Base-by-base conservation (phyloP, 768 basidiomycete genomes). In the Ramaria rubella region DNA sequence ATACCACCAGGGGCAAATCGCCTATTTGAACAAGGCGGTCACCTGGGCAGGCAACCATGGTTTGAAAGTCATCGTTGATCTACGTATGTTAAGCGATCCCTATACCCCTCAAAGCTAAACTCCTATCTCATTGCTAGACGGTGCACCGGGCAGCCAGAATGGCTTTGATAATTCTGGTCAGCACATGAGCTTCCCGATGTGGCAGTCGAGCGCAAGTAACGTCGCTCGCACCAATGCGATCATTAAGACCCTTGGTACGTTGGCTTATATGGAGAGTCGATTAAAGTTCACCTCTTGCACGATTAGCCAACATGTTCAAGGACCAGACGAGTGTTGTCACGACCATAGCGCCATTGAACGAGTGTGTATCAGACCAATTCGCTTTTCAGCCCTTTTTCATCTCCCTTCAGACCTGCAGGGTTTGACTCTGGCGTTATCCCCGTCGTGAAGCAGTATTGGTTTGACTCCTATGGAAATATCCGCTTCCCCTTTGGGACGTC, bases 81-180 rank as follows among this genome's bases (percentile, higher is more conserved):
- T 90, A 1, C 83, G 85, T 60, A 82, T 82, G 68, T 11, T 45
- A 29, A 19, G n/a, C 8, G 23, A 6, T 34, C n/a, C 21, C n/a
- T 2, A 17, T 2, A 48, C 1, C 14, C 46, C 46, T 3, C 24
- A 26, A 48, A 30, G 6, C 46, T 3, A 27, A 3, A 5, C 21
- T n/a, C 4, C 40, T 8, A 1, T 42, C 46, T 4, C 46, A 48
- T n/a, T 6, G 11, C n/a, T 24, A 60, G 54, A 74, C 56, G 66
- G 62, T 53, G 90, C 81, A 29, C 89, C 92, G 1, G 92, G 92
- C 15, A 87, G 86, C 66, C 88, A 93, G 69, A 90, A 90, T 61
- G 87, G 82, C 21, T 92, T 81, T 63, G 90, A 92, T 63, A 92
- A 92, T 63, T 90, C 88, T 45, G 90, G 90, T 19, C 85, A 83